Evolutionary conservation across 805 yeast species (phyloP), one percentile per base, ranked within the genome.

Genomic region (Kuraishia capsulata): DNA sequence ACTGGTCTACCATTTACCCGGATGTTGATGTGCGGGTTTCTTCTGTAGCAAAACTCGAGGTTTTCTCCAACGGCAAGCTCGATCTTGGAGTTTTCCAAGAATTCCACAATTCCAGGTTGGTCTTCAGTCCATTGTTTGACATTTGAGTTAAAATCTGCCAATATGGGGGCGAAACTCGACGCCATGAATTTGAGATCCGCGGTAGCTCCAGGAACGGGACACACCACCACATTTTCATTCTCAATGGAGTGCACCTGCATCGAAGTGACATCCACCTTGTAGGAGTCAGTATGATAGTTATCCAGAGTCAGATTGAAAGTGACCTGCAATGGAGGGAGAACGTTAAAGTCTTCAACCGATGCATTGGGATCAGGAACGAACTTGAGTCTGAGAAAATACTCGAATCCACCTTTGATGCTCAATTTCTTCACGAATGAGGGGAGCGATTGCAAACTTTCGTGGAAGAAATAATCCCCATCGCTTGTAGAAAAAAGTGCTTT

Each of bases 281-380:
- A 20, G 3, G 35, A 20, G 8, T 34, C 21, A 11, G 29, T 18
- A n/a, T 35, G 28, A 20, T 24, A n/a, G 25, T 26, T 36, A 37
- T 14, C 40, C 39, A 14, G 48, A 49, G n/a, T 37, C 35, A 5
- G 57, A 39, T 23, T 49, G 51, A 37, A 48, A 50, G 60, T 51
- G 6, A 61, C 39, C 38, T 61, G 65, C 31, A 58, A 40, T 32
- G 51, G 49, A 10, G 64, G 64, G 28, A 47, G 46, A 3, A 40
- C 38, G 14, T 47, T 38, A 17, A 52, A 49, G 30, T 50, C 43
- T 3, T 45, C 44, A 23, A 49, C 40, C n/a, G 46, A 39, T 17
- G 40, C 39, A 35, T 48, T 57, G 3, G 54, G 58, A 44, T 61
- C 57, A 1, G 66, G 64, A 14, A 54, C 42, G 32, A 61, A 42